A percentile compares a stretch with the other conserved stretches of the same genome.
phyloP scores from a whole-genome alignment of 768 basidiomycete species.

The Trametes meyenii region DNA sequence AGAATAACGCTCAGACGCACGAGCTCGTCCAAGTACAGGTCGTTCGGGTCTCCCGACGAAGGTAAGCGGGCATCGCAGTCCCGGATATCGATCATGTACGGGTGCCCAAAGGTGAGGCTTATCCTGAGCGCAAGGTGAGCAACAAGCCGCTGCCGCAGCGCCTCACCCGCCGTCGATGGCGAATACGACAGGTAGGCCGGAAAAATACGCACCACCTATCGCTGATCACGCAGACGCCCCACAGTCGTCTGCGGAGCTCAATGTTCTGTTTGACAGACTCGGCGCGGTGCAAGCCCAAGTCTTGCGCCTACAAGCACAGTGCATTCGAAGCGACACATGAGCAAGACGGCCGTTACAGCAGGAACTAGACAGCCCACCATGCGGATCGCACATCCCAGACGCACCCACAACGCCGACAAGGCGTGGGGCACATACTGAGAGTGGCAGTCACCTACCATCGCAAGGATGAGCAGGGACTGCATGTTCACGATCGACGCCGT shows the following conservation, averaged over 20 bases:
- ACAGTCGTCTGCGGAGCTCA: conserved; percentile 85
- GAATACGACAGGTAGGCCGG: not conserved
- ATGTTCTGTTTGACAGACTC: conserved; percentile 84
- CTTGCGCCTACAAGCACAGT: conserved; percentile 73
- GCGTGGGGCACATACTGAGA: conserved; percentile 87
- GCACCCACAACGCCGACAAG: conserved; percentile 82
- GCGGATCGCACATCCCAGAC: conserved; percentile 86
- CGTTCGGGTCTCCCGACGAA: conserved; percentile 78
- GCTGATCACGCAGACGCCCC: conserved; percentile 93
- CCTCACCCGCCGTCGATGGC: not conserved
- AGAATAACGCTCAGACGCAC: conserved; percentile 90
- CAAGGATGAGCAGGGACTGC: conserved; percentile 82
- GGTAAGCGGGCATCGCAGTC: conserved; percentile 96
- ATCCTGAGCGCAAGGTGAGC: conserved; percentile 53
- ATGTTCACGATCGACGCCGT: conserved; percentile 86
- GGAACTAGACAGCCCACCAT: conserved; percentile 63
- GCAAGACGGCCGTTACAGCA: conserved; percentile 6
- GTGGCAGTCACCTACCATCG: conserved; percentile 89
- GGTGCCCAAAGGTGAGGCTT: conserved; percentile 88
- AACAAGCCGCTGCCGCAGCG: not conserved
- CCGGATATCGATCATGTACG: conserved; percentile 93
- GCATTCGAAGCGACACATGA: conserved; percentile 13
- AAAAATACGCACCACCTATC: conserved; percentile 77
- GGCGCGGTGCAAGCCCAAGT: conserved; percentile 92
- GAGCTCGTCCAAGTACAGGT: conserved; percentile 87